Evolutionary conservation across 2,329 filamentous ascomycete genomes (phyloP).

Genomic region (Hawksworthiomyces lignivorus): DNA sequence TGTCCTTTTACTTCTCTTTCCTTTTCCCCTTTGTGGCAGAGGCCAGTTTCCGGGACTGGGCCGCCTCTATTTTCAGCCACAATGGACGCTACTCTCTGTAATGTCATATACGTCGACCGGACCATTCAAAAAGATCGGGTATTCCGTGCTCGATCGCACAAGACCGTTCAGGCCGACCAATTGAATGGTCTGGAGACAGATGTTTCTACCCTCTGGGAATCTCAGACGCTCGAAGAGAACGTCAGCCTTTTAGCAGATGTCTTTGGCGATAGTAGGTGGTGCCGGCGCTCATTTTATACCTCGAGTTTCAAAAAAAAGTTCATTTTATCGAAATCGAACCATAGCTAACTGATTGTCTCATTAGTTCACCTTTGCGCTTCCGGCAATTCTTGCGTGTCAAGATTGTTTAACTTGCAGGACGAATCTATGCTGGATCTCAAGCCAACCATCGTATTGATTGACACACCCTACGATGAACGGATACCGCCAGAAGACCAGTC

Average conservation of each 20-base stretch:
- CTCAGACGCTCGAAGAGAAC: slow-evolving; percentile 35
- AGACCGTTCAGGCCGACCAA: slow-evolving; percentile 11
- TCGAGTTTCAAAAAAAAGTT: neutral
- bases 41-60: slow-evolving; percentile 54
- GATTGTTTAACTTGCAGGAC: slow-evolving; percentile 45
- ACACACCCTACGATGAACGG: slow-evolving; percentile 45
- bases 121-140: slow-evolving; percentile 40
- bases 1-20: neutral
- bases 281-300: too few species aligned
- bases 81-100: slow-evolving; percentile 51
- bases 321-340: neutral
- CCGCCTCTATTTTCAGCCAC: slow-evolving; percentile 39
- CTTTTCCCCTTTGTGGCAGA: slow-evolving; percentile 32
- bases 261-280: slow-evolving; percentile 47
- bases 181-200: neutral
- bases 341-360: slow-evolving; percentile 1
- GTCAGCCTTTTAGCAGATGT: slow-evolving; percentile 43
- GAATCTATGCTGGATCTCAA: slow-evolving; percentile 42
- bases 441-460: slow-evolving; percentile 50
- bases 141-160: slow-evolving; percentile 24
- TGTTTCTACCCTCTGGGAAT: slow-evolving; percentile 21
- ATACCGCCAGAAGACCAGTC: slow-evolving; percentile 26
- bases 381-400: slow-evolving; percentile 45
- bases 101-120: slow-evolving; percentile 55
- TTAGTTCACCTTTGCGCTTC: slow-evolving; percentile 48